Evolutionary conservation across 768 basidiomycete species (phyloP), one percentile per base, ranked within the genome.

Genomic region (Leccinum aurantiacum): DNA sequence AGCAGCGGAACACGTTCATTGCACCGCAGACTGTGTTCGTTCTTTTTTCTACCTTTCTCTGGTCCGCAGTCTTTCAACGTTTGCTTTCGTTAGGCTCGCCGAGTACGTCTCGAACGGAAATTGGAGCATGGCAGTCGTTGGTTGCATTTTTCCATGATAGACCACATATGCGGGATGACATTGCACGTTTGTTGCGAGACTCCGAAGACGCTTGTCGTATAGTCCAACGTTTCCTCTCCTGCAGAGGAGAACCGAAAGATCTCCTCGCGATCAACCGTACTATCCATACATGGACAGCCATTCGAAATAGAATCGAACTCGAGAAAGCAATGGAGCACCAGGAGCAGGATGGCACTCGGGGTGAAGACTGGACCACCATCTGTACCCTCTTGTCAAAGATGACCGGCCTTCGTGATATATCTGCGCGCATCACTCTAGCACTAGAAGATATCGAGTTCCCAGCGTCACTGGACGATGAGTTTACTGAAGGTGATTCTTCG

Each of bases 1-100:
- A 84, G 77, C 51, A 84, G 93, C 59, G 93, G 93, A 2, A 84
- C 87, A 24, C 84, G 93, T 24, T 78, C 91, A 27, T 80, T 95
- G 19, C 74, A 83, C 13, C 81, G 92, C 63, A 90, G 88, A 84
- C 76, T 95, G 44, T 91, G 93, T 94, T 75, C 67, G 84, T 75
- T 8, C 57, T 53, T 48, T 60, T 38, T 11, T 19, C 47, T 24
- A 17, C 19, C 22, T 31, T 59, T 6, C 17, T 60, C 31, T 19
- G 38, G 15, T 57, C 60, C 8, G 10, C 63, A 61, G 57, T 65
- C 53, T 60, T 60, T 50, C 63, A 61, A 59, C 33, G 65, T 58
- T 49, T 50, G 35, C 56, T 52, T 57, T 49, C 58, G 22, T n/a
- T 65, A 93, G 91, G 89, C 71, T 91, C 91, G 35, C 93, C 93